A percentile compares a stretch with the other conserved stretches of the same genome.
Conservation (phyloP, 768 basidiomycete genomes). For the Suillus occidentalis region DNA sequence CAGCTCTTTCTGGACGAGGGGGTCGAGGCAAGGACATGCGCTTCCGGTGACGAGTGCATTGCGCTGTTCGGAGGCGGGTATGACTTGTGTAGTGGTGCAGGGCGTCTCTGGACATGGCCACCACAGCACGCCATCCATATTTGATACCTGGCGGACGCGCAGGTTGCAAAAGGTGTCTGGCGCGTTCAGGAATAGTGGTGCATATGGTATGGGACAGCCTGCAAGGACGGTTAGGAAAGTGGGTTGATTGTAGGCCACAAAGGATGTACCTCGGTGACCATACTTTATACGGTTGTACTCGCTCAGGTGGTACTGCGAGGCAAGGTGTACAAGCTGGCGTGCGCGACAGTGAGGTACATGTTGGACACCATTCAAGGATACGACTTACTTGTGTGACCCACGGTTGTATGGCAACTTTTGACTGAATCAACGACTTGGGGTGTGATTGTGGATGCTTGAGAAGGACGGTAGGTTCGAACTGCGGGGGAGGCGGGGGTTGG, state of each 20-base stretch:
- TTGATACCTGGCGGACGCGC: conserved; percentile 48
- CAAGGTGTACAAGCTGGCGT: conserved; percentile 51
- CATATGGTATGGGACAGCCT: conserved; percentile 61
- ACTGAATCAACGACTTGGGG: not conserved
- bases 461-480: not conserved
- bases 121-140: conserved; percentile 43
- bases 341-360: conserved; percentile 1
- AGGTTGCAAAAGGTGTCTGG: conserved; percentile 59
- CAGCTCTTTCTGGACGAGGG: conserved; percentile 48
- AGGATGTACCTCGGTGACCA: conserved; percentile 41
- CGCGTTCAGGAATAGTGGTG: conserved; percentile 60
- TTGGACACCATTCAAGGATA: not conserved
- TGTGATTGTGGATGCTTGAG: not conserved
- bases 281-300: conserved; percentile 72
- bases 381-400: conserved; percentile 25
- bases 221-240: conserved; percentile 7
- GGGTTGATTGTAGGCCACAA: not conserved
- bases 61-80: conserved; percentile 25
- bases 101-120: conserved; percentile 38
- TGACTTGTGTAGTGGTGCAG: conserved; percentile 6
- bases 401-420: not conserved
- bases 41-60: conserved; percentile 20
- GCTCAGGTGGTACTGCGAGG: conserved; percentile 74
- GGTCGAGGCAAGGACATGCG: conserved; percentile 4
- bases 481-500: not conserved